Evolutionary conservation across 2,329 filamentous ascomycete species (phyloP).

Genomic region (Penicillium carneum): DNA sequence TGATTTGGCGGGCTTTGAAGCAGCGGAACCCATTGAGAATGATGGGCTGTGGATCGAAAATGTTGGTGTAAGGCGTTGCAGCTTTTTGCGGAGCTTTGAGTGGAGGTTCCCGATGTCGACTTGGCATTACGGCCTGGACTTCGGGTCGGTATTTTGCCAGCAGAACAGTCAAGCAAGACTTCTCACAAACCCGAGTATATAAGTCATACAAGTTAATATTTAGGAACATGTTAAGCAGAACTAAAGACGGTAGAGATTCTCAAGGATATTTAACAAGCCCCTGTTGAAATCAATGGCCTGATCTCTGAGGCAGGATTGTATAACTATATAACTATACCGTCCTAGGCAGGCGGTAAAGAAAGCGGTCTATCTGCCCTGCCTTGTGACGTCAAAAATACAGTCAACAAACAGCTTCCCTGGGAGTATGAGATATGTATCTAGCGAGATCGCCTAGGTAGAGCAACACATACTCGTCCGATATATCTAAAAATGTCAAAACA

Average conservation of each 20-base stretch:
- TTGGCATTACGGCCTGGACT: conserved; percentile 27
- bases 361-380: conserved; percentile 3
- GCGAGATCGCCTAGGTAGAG: not conserved
- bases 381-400: conserved; percentile 36
- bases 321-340: not conserved
- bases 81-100: conserved; percentile 32
- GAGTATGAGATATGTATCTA: not conserved
- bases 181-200: not conserved
- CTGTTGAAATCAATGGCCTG: not conserved
- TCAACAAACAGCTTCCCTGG: conserved; percentile 14
- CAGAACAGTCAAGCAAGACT: not conserved
- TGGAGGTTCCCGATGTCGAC: conserved; percentile 33
- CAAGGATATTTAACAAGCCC: not conserved
- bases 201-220: not conserved
- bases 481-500: not conserved
- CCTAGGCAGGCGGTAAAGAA: not conserved
- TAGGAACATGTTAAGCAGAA: not conserved
- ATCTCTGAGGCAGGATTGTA: not conserved
- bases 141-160: not conserved
- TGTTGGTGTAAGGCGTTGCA: conserved; percentile 9
- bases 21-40: conserved; percentile 62
- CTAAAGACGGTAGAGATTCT: not conserved
- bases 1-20: conserved; percentile 62
- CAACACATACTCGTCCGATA: too few relatives aligned
- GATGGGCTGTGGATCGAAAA: not conserved